Evolutionary conservation across 495 filamentous ascomycete species (phyloP), one percentile per base, ranked within the genome.

Genomic region (Ramalina peruviana): DNA sequence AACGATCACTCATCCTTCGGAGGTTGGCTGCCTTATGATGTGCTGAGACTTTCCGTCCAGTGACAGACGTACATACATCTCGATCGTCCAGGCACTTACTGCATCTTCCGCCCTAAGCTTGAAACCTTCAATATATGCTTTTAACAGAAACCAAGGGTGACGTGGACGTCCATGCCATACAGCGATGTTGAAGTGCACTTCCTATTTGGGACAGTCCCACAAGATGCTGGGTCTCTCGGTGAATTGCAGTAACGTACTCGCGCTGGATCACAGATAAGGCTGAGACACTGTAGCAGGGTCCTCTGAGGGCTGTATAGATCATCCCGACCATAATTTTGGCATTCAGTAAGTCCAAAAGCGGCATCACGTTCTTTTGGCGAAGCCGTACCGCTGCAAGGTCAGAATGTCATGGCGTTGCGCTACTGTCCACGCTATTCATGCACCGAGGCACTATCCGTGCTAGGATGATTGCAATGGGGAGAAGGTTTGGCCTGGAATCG

Each of bases 351-450:
- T 36, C 50, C 54, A 46, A 56, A 59, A 59, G 47, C 48, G 51
- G 57, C 57, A 54, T 30, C 45, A 53, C 33, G 47, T 48, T 50
- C 53, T 55, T 25, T 52, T 60, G 51, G 55, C 54, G 54, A 60
- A 49, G 51, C 54, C 54, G 54, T 54, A 59, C 57, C 57, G 54
- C 58, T 60, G 58, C 58, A 60, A 59, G 57, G 57, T 54, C 45
- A 47, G 46, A 48, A 17, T 43, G 6, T 50, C 30, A 33, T 49
- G 51, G 51, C 38, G 30, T 33, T 33, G 7, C 30, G 12, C 30
- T 33, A 33, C 30, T 11, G 7, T 10, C 30, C 30, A 33, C 30
- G 30, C 30, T 33, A 33, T 39, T 55, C 39, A 52, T 55, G 54
- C 54, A 55, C 41, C 36, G 40, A 48, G 54, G 54, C 54, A 52